Conservation (phyloP, 108 stramenopile species). For the Conticribra weissflogii region DNA sequence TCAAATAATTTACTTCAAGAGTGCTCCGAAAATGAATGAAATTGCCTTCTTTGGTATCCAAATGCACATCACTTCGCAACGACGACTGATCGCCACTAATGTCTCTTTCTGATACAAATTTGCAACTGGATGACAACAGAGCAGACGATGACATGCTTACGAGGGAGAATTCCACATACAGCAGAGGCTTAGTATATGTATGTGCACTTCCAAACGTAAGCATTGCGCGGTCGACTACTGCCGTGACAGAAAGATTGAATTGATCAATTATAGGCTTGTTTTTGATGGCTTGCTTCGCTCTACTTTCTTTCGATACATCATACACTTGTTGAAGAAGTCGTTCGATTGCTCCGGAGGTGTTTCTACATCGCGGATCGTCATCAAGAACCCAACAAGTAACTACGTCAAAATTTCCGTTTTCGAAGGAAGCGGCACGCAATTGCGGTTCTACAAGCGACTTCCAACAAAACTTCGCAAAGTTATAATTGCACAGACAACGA, state of each 20-base stretch:
- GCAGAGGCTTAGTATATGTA: conserved; percentile 16
- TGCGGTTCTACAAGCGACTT: conserved; percentile 40
- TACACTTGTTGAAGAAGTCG: conserved; percentile 20
- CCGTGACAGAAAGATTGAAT: conserved; percentile 19
- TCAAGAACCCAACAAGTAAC: conserved; percentile 37
- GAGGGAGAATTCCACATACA: conserved; percentile 22
- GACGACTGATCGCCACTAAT: neutral
- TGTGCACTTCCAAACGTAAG: conserved; percentile 36
- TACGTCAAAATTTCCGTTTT: neutral
- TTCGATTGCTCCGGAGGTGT: conserved; percentile 17
- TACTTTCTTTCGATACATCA: conserved; percentile 4
- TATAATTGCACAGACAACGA: conserved; percentile 26
- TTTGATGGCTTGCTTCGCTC: neutral
- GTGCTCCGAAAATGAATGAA: conserved; percentile 14
- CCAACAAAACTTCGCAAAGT: conserved; percentile 48
- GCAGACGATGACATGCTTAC: conserved; percentile 26
- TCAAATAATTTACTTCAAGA: conserved; percentile 11
- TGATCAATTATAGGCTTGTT: neutral
- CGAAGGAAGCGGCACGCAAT: conserved; percentile 10
- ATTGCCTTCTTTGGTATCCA: conserved; percentile 1
- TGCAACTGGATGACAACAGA: conserved; percentile 11
- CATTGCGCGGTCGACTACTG: conserved; percentile 23
- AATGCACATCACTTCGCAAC: neutral
- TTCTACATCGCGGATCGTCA: conserved; percentile 11
- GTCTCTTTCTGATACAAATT: conserved; percentile 7